phyloP scores from a whole-genome alignment of 164 flowering plant species.

The Magnolia sinica region DNA sequence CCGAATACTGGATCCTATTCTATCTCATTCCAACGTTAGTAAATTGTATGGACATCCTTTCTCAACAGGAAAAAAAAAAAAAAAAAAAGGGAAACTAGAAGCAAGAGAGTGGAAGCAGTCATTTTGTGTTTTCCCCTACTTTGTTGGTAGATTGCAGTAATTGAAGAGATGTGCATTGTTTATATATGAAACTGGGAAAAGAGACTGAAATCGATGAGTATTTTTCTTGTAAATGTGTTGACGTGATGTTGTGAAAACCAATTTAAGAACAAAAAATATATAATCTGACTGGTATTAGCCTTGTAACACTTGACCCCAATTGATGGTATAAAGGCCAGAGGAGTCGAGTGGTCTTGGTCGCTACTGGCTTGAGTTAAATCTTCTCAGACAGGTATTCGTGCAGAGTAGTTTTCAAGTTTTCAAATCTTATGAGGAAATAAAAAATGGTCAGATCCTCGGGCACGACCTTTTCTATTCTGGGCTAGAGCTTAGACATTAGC shows the following conservation, averaged over 20 bases:
- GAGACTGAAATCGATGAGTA: background rate
- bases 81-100: background rate
- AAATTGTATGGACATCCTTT: background rate
- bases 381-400: no score
- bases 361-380: no score
- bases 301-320: no score
- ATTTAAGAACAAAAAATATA: no score
- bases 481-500: no score
- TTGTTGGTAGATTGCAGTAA: background rate
- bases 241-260: background rate
- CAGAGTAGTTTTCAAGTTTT: no score
- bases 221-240: background rate
- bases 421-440: no score
- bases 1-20: conserved; percentile 97
- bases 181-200: background rate
- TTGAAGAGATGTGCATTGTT: background rate
- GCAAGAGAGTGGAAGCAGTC: background rate
- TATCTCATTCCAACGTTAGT: conserved; percentile 59
- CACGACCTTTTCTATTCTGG: no score
- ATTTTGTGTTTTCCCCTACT: background rate
- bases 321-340: no score
- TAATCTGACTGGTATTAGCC: no score
- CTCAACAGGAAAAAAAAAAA: background rate
- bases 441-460: no score
- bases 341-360: no score